These are phyloP conservation scores for Scytalidium sp. DNA, from an alignment of 2,329 filamentous ascomycete species.

Conservation along the genomic window DNA sequence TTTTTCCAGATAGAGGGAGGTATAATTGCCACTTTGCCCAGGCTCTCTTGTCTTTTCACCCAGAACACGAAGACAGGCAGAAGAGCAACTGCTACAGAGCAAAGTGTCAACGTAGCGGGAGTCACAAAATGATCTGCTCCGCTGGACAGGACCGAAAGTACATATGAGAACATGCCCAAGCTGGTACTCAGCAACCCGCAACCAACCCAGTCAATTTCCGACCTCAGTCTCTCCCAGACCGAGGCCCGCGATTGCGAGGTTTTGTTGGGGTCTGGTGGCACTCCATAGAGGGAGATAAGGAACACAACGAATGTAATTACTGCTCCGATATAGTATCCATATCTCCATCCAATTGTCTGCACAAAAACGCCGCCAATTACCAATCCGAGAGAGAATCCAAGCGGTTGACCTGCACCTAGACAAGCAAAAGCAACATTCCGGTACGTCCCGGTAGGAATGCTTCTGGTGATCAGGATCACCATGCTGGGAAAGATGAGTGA, in stretches of 20 bases:
- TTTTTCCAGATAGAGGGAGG: constrained; percentile 32
- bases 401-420: constrained; percentile 45
- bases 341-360: constrained; percentile 47
- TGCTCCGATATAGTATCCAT: constrained; percentile 46
- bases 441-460: constrained; percentile 41
- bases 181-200: constrained; percentile 41
- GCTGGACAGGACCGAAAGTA: constrained; percentile 21
- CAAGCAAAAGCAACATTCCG: constrained; percentile 50
- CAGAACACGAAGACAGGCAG: constrained; percentile 25
- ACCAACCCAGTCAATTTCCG: constrained; percentile 52
- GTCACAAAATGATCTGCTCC: constrained; percentile 11
- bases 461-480: constrained; percentile 44
- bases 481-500: constrained; percentile 46
- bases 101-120: constrained; percentile 23
- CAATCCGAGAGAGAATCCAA: constrained; percentile 50
- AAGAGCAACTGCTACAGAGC: constrained; percentile 24
- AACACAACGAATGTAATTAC: constrained; percentile 28
- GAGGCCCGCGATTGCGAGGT: constrained; percentile 8
- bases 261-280: constrained; percentile 9
- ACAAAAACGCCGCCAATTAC: constrained; percentile 47
- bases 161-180: constrained; percentile 48
- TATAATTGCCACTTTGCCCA: constrained; percentile 27
- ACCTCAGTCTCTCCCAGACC: constrained; percentile 8
- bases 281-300: constrained; percentile 13
- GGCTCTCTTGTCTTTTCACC: constrained; percentile 22